A percentile compares a stretch with the other conserved stretches of the same genome.
Conservation (phyloP, 352 stramenopile genomes). For the Globisporangium spinosum region DNA sequence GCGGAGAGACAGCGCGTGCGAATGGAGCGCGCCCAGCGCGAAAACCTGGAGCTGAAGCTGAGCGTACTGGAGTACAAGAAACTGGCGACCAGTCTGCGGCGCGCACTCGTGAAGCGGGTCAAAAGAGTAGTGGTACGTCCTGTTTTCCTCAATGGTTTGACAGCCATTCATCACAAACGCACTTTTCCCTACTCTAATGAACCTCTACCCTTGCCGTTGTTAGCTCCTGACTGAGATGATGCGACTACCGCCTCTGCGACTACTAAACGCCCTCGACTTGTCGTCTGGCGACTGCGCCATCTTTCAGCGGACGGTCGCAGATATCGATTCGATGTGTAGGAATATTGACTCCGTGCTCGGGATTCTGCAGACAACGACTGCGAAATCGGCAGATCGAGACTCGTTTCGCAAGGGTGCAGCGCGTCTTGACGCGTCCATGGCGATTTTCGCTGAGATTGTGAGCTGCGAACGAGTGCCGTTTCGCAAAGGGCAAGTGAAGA, state of each 20-base stretch:
- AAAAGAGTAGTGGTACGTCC: background rate
- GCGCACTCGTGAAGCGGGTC: background rate
- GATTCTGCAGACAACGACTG: background rate
- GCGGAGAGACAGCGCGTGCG: background rate
- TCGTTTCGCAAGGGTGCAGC: background rate
- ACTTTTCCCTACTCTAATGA: background rate
- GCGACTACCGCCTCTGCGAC: background rate
- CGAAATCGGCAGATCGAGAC: background rate
- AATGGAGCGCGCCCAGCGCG: background rate
- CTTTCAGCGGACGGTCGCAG: background rate
- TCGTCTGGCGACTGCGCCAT: background rate
- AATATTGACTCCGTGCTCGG: background rate
- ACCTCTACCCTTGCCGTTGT: background rate
- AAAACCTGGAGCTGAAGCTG: background rate
- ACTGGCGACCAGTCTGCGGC: background rate
- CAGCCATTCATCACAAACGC: too few species aligned
- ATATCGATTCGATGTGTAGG: background rate
- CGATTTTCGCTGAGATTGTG: background rate
- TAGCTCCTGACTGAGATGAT: background rate
- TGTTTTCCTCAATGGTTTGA: too few species aligned
- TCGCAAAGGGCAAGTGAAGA: background rate
- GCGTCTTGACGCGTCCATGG: background rate
- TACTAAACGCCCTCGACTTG: background rate
- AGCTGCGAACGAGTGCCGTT: constrained; percentile 7
- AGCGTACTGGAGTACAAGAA: background rate